Percentiles rank a stretch among this genome's conserved stretches.
phyloP scores from a whole-genome alignment of 2,329 filamentous ascomycete species.

The Aureobasidium sp. region DNA sequence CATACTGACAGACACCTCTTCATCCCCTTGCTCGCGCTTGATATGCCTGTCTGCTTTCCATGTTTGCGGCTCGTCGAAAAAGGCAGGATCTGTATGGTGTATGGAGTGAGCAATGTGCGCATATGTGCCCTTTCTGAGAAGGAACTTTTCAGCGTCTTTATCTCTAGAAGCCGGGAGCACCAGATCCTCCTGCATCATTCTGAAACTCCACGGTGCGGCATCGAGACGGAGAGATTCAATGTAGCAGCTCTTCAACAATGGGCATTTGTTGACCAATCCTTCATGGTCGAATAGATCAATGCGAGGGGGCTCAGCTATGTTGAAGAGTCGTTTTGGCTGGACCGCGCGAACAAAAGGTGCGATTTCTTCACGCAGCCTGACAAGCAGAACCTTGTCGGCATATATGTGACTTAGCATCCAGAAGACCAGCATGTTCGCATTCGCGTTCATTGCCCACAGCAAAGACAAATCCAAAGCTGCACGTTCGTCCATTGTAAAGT shows the following conservation, averaged over 20 bases:
- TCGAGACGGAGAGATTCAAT: slow-evolving; percentile 33
- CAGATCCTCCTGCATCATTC: slow-evolving; percentile 30
- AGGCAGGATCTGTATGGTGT: slow-evolving; percentile 31
- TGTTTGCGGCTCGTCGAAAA: slow-evolving; percentile 27
- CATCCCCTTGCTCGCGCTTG: slow-evolving; percentile 24
- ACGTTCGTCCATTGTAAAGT: slow-evolving; percentile 27
- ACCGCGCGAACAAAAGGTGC: slow-evolving; percentile 26
- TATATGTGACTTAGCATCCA: slow-evolving; percentile 35
- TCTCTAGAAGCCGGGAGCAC: slow-evolving; percentile 28
- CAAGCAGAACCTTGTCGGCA: slow-evolving; percentile 26
- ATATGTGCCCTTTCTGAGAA: slow-evolving; percentile 31
- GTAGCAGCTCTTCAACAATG: slow-evolving; percentile 33
- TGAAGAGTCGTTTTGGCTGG: slow-evolving; percentile 27
- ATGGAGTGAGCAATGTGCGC: slow-evolving; percentile 32
- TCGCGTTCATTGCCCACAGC: slow-evolving; percentile 50
- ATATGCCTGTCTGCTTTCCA: slow-evolving; percentile 31
- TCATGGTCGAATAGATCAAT: slow-evolving; percentile 30
- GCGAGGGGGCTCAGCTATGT: slow-evolving; percentile 28
- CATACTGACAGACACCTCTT: slow-evolving; percentile 31
- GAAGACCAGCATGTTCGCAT: slow-evolving; percentile 42
- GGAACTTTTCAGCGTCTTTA: slow-evolving; percentile 27
- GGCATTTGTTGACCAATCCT: slow-evolving; percentile 28
- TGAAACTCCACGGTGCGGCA: slow-evolving; percentile 31
- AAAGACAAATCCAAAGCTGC: slow-evolving; percentile 40
- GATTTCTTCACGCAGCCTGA: slow-evolving; percentile 31